phyloP scores from a whole-genome alignment of 331 rosid genomes.

The Cucumis variabilis region DNA sequence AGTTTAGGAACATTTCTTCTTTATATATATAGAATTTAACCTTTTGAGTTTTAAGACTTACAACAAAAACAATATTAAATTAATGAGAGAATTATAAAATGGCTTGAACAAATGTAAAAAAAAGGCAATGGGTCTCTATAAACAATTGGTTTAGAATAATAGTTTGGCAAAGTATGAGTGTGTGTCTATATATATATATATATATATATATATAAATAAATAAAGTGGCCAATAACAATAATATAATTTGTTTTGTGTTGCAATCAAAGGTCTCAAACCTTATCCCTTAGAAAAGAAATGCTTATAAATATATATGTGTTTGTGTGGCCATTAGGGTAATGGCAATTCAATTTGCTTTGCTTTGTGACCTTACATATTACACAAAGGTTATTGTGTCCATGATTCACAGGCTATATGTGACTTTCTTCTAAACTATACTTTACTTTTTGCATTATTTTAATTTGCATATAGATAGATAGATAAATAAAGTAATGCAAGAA shows the following conservation, averaged over 20 bases:
- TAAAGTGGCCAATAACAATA: no score
- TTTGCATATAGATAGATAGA: neutral
- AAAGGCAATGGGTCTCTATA: neutral
- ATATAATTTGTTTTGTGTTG: neutral
- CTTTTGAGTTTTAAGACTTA: neutral
- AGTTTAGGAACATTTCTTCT: no score
- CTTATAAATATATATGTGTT: neutral
- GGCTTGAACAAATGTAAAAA: neutral
- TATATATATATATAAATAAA: no score
- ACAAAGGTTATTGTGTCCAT: constrained; percentile 1
- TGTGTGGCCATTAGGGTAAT: neutral
- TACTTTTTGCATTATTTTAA: neutral
- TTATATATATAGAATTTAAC: no score
- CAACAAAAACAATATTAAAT: neutral
- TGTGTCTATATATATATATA: no score
- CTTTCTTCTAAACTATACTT: neutral
- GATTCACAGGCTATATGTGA: neutral
- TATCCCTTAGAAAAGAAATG: neutral
- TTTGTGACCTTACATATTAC: constrained; percentile 11
- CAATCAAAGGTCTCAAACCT: constrained; percentile 4
- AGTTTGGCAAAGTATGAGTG: neutral
- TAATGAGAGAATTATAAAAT: neutral
- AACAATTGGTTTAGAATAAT: constrained; percentile 21
- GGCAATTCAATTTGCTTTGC: neutral
- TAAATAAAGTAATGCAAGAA: neutral